Base-by-base conservation (phyloP, 257 asterid species). In the Anisodus acutangulus region DNA sequence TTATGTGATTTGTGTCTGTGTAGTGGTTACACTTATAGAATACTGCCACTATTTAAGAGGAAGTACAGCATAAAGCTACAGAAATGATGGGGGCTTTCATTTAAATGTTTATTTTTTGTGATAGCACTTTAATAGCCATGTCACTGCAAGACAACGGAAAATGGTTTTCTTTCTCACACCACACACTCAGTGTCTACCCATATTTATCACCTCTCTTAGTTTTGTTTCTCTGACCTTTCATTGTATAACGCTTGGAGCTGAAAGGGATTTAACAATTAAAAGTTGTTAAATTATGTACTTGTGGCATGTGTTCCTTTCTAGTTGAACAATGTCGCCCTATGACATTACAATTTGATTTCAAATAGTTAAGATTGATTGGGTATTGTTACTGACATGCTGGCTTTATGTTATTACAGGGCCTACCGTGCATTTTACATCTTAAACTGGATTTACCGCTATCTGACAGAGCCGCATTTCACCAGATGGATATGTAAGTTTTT, bases 391-490 rank as follows among this genome's bases (percentile, higher is more conserved):
- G 64, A 53, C 49, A 8, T 78, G 49, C 64, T 78, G 82, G 64
- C 12, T 47, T 78, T 16, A 39, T 85, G 12, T 5, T 8, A 39
- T 86, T 68, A 70, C 92, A 94, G 99, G 86, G 97, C 99, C 17
- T 95, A 95, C 91, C 95, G 99, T 72, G 90, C 91, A 85, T 88
- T 95, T 88, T 95, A 95, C 93, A 91, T 94, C 88, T 87, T 94
- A 86, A 95, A 95, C 88, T 95, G 99, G 99, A 90, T 95, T 80
- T 94, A 93, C 90, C 98, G 99, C 85, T 95, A 94, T 86, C 92
- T 95, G 87, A 93, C 97, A 1, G 99, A 95, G 91, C 86, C 62
- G 19, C 92, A 47, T 84, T 94, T 94, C 89, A 82, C 81, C 49
- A 87, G 97, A 93, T 94, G 97, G 98, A 95, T 95, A 60, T 88